Evolutionary conservation across 345 rosid species (phyloP).

Genomic region (Salix exigua): DNA sequence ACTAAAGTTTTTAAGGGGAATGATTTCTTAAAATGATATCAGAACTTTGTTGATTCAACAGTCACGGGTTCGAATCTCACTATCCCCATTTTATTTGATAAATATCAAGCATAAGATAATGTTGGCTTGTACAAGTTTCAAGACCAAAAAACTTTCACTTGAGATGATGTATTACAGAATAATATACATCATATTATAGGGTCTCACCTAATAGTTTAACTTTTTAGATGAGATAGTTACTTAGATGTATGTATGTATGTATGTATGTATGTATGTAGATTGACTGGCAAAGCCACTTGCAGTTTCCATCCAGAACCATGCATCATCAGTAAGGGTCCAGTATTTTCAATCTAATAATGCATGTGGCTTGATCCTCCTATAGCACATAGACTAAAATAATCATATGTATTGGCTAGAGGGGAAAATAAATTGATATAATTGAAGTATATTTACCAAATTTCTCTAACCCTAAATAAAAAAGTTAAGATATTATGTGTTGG

Average conservation of each 20-base stretch:
- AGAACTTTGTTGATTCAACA: no score
- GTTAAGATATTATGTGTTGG: not conserved
- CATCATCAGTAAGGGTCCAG: not conserved
- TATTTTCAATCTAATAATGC: not conserved
- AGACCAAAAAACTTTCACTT: no score
- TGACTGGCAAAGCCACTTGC: no score
- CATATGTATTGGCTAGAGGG: constrained; percentile 6
- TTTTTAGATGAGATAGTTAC: fast-evolving
- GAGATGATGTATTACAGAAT: no score
- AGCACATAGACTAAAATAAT: not conserved
- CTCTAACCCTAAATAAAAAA: not conserved
- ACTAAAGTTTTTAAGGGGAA: fast-evolving
- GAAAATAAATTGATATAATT: not conserved
- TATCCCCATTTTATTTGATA: no score
- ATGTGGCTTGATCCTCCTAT: not conserved
- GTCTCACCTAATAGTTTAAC: no score
- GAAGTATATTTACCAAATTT: not conserved
- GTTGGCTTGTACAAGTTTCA: no score
- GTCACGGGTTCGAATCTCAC: no score
- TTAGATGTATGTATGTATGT: no score
- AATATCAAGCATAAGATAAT: no score
- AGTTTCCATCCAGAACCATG: not conserved
- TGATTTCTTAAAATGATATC: no score
- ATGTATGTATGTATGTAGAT: not conserved
- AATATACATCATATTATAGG: no score